Evolutionary conservation across 2,329 filamentous ascomycete genomes (phyloP), one percentile per base, ranked within the genome.

Genomic region (Trichoderma afroharzianum): DNA sequence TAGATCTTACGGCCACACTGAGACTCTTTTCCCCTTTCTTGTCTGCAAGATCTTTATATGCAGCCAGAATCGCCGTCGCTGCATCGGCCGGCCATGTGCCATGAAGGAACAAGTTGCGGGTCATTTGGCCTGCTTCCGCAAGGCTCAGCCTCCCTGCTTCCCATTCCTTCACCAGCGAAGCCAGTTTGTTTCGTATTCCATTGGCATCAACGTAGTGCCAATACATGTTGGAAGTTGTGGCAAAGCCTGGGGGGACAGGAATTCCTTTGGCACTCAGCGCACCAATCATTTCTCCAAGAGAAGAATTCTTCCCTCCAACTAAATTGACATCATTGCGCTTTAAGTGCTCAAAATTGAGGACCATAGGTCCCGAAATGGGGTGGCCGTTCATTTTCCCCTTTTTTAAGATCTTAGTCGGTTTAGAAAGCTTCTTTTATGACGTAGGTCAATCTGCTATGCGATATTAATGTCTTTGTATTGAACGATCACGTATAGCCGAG

Each of bases 261-360:
- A 82, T 77, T 3, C 78, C 79, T 64, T 79, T 63, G 12, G 72
- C 36, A 4, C 36, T 72, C 6, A 82, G 79, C 30, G 74, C 67
- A 26, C 76, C 71, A 67, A 82, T 80, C 79, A 82, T 81, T 73
- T 82, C 81, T 4, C 81, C 81, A 24, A 82, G 72, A 2, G 80
- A 82, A 14, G 80, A 78, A 64, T 81, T 82, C 74, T 82, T 82
- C 8, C 81, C 80, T 18, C 81, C 80, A 7, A 82, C 80, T 8
- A 79, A 15, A n/a, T 32, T n/a, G n/a, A 26, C 66, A 62, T 68
- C 66, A 4, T 33, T 68, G 9, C 50, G 53, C n/a, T 55, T 15
- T 21, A 68, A 15, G 30, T 62, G 66, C 33, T 68, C 55, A 14
- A 68, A 68, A 36, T 68, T n/a, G 33, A 32, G 66, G 36, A 63